These are phyloP conservation scores for Russula vinacea DNA, from an alignment of 768 basidiomycete genomes.

Conservation along the genomic window DNA sequence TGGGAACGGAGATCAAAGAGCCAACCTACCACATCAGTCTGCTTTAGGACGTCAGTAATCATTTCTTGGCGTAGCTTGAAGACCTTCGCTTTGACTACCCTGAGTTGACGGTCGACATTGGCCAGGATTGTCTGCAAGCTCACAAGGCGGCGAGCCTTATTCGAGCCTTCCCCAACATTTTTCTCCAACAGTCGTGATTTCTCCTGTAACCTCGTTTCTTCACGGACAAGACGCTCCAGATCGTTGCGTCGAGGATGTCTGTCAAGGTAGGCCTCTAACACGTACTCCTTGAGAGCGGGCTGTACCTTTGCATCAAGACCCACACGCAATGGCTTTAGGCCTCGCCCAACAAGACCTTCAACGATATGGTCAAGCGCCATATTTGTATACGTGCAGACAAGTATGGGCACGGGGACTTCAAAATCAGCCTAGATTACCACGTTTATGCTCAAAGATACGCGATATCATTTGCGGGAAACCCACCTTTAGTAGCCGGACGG, in stretches of 20 bases:
- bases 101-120: constrained; percentile 35
- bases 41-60: constrained; percentile 56
- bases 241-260: constrained; percentile 53
- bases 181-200: constrained; percentile 29
- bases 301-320: constrained; percentile 62
- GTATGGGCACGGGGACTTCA: constrained; percentile 74
- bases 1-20: constrained; percentile 6
- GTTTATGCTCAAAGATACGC: constrained; percentile 7
- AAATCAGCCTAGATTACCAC: constrained; percentile 57
- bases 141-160: constrained; percentile 32
- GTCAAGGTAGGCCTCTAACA: constrained; percentile 61
- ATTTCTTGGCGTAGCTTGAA: constrained; percentile 61
- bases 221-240: constrained; percentile 43
- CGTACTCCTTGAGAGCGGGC: constrained; percentile 51
- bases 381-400: constrained; percentile 94
- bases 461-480: background rate
- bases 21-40: constrained; percentile 70
- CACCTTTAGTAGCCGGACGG: constrained; percentile 76
- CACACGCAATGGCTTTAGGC: constrained; percentile 72
- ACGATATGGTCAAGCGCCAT: constrained; percentile 90
- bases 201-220: constrained; percentile 38
- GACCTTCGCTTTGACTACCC: constrained; percentile 42
- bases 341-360: constrained; percentile 59
- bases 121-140: constrained; percentile 35
- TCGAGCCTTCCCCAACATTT: background rate